Conservation (phyloP, 2,329 filamentous ascomycete species). For the Zasmidium citrigriseum region DNA sequence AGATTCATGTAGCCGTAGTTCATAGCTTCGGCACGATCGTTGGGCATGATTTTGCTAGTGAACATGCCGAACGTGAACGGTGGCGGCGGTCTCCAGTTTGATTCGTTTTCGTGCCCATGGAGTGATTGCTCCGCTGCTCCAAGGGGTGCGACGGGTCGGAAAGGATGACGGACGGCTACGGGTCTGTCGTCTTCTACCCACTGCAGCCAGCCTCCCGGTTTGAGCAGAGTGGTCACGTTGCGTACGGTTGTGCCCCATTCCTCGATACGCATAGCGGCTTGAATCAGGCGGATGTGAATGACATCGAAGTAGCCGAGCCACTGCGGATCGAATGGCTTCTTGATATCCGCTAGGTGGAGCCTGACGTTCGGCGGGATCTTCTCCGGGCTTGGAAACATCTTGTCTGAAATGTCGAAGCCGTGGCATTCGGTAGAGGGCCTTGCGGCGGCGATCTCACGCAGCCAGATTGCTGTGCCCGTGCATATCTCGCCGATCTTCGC, state of each 20-base stretch:
- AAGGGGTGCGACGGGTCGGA: neutral
- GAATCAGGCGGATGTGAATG: constrained; percentile 12
- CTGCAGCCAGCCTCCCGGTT: constrained; percentile 17
- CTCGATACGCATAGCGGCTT: constrained; percentile 9
- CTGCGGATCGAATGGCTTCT: constrained; percentile 1
- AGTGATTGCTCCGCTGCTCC: neutral
- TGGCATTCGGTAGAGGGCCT: constrained; percentile 1
- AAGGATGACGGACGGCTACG: neutral
- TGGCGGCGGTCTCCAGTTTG: neutral
- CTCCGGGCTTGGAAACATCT: constrained; percentile 7
- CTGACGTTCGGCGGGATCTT: neutral
- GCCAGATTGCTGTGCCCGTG: constrained; percentile 9
- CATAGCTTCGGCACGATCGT: neutral
- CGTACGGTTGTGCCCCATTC: constrained; percentile 11
- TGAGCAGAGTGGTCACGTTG: constrained; percentile 15
- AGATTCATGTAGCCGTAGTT: constrained; percentile 4
- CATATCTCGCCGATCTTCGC: constrained; percentile 12
- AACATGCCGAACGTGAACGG: neutral
- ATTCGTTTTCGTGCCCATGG: neutral
- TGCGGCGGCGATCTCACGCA: neutral
- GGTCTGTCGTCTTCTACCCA: constrained; percentile 8
- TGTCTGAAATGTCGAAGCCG: constrained; percentile 14
- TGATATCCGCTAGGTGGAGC: constrained; percentile 11
- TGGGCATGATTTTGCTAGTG: neutral
- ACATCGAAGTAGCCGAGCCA: constrained; percentile 16